These are phyloP conservation scores for Pycnococcus provasolii DNA, from an alignment of 139 green algal genomes.

Conservation along the genomic window DNA sequence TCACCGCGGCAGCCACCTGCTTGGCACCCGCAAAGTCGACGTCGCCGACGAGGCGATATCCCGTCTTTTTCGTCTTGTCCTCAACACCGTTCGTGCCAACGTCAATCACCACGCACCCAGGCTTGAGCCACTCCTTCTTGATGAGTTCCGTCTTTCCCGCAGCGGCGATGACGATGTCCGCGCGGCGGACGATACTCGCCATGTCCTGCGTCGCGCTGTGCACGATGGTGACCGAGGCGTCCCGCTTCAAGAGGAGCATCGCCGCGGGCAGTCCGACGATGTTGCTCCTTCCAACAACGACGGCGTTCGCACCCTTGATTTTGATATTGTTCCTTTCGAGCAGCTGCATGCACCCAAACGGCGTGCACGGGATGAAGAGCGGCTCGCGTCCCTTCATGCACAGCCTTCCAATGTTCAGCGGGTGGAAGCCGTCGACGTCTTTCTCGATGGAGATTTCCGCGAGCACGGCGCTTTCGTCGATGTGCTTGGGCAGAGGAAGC, in stretches of 20 bases:
- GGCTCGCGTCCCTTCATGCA: slow-evolving; percentile 63
- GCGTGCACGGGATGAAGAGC: slow-evolving; percentile 75
- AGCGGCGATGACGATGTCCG: slow-evolving; percentile 33
- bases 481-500: slow-evolving; percentile 34
- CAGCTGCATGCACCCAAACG: slow-evolving; percentile 80
- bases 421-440: slow-evolving; percentile 93
- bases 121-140: slow-evolving; percentile 79
- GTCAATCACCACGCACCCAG: slow-evolving; percentile 80
- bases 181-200: slow-evolving; percentile 23
- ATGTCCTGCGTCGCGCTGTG: slow-evolving; percentile 48
- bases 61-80: slow-evolving; percentile 24
- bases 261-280: slow-evolving; percentile 82
- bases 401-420: slow-evolving; percentile 68
- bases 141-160: slow-evolving; percentile 29
- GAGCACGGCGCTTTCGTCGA: slow-evolving; percentile 33
- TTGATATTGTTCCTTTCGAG: slow-evolving; percentile 51
- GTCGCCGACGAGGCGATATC: slow-evolving; percentile 81
- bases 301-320: slow-evolving; percentile 58
- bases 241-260: slow-evolving; percentile 56
- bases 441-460: slow-evolving; percentile 65
- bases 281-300: slow-evolving; percentile 83
- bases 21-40: slow-evolving; percentile 52
- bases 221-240: slow-evolving; percentile 64
- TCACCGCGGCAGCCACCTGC: slow-evolving; percentile 57
- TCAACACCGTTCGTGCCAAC: slow-evolving; percentile 89